A percentile compares a stretch with the other conserved stretches of the same genome.
Evolutionary conservation across 352 stramenopile species (phyloP).

Genomic region (Pythium scleroteichum): DNA sequence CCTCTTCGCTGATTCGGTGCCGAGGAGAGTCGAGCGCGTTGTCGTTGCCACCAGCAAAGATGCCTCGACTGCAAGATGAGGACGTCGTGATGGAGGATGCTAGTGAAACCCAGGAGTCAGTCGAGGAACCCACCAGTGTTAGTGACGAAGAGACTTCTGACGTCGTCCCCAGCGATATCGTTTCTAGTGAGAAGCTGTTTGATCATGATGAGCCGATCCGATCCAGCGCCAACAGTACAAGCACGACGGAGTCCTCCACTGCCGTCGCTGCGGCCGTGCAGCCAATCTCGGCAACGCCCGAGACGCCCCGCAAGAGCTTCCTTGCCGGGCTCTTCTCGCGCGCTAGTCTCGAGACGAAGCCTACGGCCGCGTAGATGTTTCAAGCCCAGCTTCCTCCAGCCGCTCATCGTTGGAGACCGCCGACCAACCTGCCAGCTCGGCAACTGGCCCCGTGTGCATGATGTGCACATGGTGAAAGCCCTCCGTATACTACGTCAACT

Average conservation of each 20-base stretch:
- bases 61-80: constrained; percentile 13
- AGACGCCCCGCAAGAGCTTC: constrained; percentile 26
- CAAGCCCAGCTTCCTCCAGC: not conserved
- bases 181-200: constrained; percentile 2
- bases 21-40: constrained; percentile 20
- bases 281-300: constrained; percentile 4
- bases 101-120: constrained; percentile 5
- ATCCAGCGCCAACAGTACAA: constrained; percentile 19
- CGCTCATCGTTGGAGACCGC: constrained; percentile 3
- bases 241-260: constrained; percentile 24
- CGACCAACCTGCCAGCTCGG: constrained; percentile 6
- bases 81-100: constrained; percentile 26
- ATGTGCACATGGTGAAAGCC: constrained; percentile 17
- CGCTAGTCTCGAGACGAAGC: constrained; percentile 26
- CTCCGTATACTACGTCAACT: constrained; percentile 24
- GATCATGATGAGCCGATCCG: constrained; percentile 21
- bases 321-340: constrained; percentile 29
- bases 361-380: constrained; percentile 13
- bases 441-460: constrained; percentile 11
- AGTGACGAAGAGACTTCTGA: not conserved
- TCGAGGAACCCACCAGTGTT: not conserved
- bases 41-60: constrained; percentile 22
- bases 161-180: not conserved
- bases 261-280: constrained; percentile 12
- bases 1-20: constrained; percentile 11